Evolutionary conservation across 2,329 filamentous ascomycete species (phyloP).

Genomic region (Pseudocercospora crystallina): DNA sequence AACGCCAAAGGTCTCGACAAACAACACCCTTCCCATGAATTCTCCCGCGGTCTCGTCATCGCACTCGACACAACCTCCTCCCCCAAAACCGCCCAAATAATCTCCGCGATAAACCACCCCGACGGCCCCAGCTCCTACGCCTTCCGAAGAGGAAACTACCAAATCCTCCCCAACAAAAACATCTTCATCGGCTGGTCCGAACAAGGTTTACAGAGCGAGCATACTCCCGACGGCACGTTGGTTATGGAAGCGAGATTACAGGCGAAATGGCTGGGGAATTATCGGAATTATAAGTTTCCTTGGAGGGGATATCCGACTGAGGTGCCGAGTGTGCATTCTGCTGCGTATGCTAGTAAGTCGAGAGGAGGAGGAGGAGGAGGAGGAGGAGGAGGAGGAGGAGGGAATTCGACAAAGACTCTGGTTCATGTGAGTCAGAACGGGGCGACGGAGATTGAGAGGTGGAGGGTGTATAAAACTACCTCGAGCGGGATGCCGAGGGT

Average conservation of each 20-base stretch:
- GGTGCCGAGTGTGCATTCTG: slow-evolving; percentile 32
- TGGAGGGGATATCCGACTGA: slow-evolving; percentile 32
- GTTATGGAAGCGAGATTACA: slow-evolving; percentile 36
- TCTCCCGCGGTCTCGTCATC: slow-evolving; percentile 11
- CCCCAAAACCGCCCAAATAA: neutral
- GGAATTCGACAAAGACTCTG: slow-evolving; percentile 14
- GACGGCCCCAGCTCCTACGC: slow-evolving; percentile 28
- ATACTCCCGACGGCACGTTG: neutral
- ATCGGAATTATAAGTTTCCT: slow-evolving; percentile 41
- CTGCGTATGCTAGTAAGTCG: slow-evolving; percentile 20
- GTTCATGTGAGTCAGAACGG: slow-evolving; percentile 39
- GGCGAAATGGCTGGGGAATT: slow-evolving; percentile 36
- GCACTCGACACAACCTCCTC: slow-evolving; percentile 2
- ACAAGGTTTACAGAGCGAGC: slow-evolving; percentile 13
- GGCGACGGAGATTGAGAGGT: slow-evolving; percentile 39
- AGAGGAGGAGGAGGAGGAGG: slow-evolving; percentile 12
- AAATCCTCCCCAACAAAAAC: slow-evolving; percentile 38
- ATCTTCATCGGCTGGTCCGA: slow-evolving; percentile 18
- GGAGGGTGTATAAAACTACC: slow-evolving; percentile 32
- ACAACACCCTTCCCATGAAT: neutral
- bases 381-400: slow-evolving; percentile 25
- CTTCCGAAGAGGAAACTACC: slow-evolving; percentile 34
- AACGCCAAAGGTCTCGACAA: slow-evolving; percentile 10
- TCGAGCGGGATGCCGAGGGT: neutral
- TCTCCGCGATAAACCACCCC: slow-evolving; percentile 33